Conservation (phyloP, 495 filamentous ascomycete genomes). For the Aspergillus steynii region DNA sequence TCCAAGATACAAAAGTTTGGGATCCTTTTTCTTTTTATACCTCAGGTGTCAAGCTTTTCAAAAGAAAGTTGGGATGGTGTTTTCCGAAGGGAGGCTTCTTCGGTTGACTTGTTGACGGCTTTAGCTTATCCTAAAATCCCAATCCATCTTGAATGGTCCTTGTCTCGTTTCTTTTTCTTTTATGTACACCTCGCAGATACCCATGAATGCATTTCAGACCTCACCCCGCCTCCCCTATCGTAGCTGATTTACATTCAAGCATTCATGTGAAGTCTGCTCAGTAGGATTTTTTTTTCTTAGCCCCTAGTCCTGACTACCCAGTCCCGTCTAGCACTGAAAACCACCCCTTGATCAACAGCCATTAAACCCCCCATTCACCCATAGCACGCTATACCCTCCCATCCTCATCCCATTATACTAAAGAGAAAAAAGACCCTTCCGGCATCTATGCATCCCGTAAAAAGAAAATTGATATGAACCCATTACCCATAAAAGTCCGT, state of each 20-base stretch:
- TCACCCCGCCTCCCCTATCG: conserved; percentile 15
- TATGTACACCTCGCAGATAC: conserved; percentile 50
- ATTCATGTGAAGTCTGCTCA: conserved; percentile 30
- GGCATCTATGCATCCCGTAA: conserved; percentile 8
- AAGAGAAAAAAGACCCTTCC: too few species aligned
- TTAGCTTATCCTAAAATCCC: conserved; percentile 34
- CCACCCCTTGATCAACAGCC: too few species aligned
- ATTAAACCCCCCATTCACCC: too few species aligned
- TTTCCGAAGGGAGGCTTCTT: neutral
- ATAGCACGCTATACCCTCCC: too few species aligned
- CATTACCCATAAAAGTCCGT: neutral
- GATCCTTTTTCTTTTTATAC: neutral
- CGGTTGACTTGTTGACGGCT: conserved; percentile 34
- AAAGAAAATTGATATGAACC: conserved; percentile 5
- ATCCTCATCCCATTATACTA: too few species aligned
- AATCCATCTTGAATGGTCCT: conserved; percentile 26
- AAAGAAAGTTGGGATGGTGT: too few species aligned
- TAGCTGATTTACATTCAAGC: conserved; percentile 10
- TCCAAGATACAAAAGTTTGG: conserved; percentile 18
- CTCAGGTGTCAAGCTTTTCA: neutral
- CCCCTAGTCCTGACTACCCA: too few species aligned
- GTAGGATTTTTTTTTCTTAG: neutral
- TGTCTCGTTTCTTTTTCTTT: conserved; percentile 20
- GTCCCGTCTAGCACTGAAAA: too few species aligned
- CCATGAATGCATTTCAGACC: conserved; percentile 51